Evolutionary conservation across 2,329 filamentous ascomycete genomes (phyloP).

Genomic region (Colletotrichum karsti): DNA sequence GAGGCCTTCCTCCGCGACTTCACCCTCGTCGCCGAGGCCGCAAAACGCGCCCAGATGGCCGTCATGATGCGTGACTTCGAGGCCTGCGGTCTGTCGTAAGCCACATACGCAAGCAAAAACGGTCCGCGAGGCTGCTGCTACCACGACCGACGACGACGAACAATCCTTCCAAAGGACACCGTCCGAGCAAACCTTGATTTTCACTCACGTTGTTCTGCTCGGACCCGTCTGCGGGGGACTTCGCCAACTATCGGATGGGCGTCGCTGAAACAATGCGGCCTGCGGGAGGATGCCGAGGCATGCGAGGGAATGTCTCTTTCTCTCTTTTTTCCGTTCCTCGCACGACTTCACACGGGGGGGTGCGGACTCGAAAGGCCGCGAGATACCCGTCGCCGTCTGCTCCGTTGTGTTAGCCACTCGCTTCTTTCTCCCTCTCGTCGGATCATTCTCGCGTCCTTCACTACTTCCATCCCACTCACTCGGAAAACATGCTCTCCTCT

Average conservation of each 20-base stretch:
- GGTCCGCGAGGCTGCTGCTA: neutral
- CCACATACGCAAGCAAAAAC: neutral
- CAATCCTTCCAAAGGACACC: neutral
- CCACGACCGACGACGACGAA: neutral
- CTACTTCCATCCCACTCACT: neutral
- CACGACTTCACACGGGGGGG: neutral
- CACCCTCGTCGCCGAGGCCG: conserved; percentile 88
- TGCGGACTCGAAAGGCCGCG: neutral
- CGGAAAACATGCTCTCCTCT: neutral
- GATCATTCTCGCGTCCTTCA: neutral
- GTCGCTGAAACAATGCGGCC: conserved; percentile 21
- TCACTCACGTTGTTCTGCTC: neutral
- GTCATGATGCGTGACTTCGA: conserved; percentile 89
- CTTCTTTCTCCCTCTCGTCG: neutral
- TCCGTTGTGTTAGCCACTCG: neutral
- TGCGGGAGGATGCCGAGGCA: neutral
- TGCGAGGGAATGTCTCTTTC: neutral
- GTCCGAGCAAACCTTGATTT: neutral
- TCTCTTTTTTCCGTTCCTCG: no score
- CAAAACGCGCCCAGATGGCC: conserved; percentile 91
- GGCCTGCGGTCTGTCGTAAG: conserved; percentile 65
- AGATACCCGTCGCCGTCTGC: neutral
- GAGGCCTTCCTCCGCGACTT: conserved; percentile 80
- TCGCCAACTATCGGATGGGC: neutral
- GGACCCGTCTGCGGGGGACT: neutral